Conservation (phyloP, 225 moss, liverwort and hornwort genomes). For the Polytrichum commune region DNA sequence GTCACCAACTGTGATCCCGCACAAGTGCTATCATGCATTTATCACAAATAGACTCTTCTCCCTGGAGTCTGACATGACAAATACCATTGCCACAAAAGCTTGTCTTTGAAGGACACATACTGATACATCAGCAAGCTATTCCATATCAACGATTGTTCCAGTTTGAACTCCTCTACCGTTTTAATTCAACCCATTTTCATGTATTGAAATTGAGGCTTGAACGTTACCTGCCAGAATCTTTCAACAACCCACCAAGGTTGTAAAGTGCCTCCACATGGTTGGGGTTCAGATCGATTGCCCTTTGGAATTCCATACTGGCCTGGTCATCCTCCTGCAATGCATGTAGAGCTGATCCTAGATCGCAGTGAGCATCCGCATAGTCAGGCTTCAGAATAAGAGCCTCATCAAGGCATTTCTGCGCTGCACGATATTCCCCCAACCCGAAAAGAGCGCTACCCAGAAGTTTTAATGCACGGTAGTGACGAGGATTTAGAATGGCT, state of each 20-base stretch:
- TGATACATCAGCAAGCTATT: too few relatives aligned
- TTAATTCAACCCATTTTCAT: background rate
- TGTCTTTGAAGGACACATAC: too few relatives aligned
- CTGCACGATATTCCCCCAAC: constrained; percentile 84
- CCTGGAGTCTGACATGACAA: too few relatives aligned
- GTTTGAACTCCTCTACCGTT: too few relatives aligned
- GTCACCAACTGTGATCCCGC: too few relatives aligned
- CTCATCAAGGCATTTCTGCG: constrained; percentile 77
- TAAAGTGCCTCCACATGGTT: constrained; percentile 93
- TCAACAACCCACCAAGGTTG: constrained; percentile 87
- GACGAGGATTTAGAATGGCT: constrained; percentile 81
- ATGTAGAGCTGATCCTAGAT: constrained; percentile 91
- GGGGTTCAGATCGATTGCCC: constrained; percentile 81
- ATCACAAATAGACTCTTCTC: too few relatives aligned
- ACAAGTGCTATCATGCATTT: too few relatives aligned
- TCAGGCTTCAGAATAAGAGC: constrained; percentile 74
- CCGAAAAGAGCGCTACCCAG: constrained; percentile 91
- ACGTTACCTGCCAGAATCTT: constrained; percentile 57
- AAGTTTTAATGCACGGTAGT: constrained; percentile 86
- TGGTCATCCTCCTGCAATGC: constrained; percentile 73
- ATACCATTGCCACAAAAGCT: too few relatives aligned
- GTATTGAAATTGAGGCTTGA: background rate
- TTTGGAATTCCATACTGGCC: constrained; percentile 74
- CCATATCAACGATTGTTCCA: too few relatives aligned
- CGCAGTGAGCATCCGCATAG: constrained; percentile 97